phyloP scores from a whole-genome alignment of 331 rosid genomes.

The Dryas integrifolia region DNA sequence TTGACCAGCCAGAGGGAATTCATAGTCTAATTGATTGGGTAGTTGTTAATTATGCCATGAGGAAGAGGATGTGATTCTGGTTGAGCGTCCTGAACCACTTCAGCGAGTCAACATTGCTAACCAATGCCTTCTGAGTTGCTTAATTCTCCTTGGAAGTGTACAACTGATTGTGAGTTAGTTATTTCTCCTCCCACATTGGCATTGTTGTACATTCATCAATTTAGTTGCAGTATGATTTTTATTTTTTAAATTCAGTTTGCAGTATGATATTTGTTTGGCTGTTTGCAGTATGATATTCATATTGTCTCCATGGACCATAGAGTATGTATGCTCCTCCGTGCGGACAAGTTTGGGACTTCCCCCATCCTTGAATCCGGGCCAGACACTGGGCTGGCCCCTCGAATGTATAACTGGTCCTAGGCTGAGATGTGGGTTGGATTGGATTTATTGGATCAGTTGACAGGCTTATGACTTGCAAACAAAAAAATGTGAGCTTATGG shows the following conservation, averaged over 20 bases:
- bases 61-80: conserved; percentile 12
- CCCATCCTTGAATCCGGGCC: no score
- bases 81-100: not conserved
- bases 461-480: no score
- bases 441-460: no score
- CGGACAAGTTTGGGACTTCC: not conserved
- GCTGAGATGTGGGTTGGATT: no score
- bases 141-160: not conserved
- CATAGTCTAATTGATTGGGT: not conserved
- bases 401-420: no score
- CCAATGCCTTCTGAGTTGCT: not conserved
- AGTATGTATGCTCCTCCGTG: no score
- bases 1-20: not conserved
- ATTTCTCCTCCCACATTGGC: not conserved
- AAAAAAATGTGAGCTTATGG: no score
- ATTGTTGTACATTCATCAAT: not conserved
- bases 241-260: not conserved
- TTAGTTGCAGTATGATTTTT: not conserved
- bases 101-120: not conserved
- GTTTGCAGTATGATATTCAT: not conserved
- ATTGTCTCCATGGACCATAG: no score
- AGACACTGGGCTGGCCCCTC: no score
- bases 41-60: not conserved
- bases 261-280: not conserved
- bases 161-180: not conserved